A percentile compares a stretch with the other conserved stretches of the same genome.
phyloP scores from a whole-genome alignment of 768 basidiomycete genomes.

The Pleurotus sapidus region DNA sequence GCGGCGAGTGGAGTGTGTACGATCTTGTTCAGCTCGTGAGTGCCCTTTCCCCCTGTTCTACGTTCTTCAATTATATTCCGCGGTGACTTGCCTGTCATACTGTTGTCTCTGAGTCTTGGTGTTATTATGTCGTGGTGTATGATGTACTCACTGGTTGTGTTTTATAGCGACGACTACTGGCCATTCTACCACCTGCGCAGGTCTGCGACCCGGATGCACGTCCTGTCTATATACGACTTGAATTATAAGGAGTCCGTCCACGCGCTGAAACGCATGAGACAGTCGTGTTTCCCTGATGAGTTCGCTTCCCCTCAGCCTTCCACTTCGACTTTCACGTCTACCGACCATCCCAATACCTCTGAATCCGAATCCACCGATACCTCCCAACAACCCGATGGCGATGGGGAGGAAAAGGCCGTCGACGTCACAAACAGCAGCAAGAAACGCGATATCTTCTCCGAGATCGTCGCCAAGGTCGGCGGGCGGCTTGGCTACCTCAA shows the following conservation, averaged over 20 bases:
- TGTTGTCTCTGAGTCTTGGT: conserved; percentile 5
- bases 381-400: too few species aligned
- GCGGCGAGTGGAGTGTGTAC: conserved; percentile 71
- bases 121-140: too few species aligned
- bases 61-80: too few species aligned
- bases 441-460: conserved; percentile 6
- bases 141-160: too few species aligned
- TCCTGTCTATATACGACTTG: conserved; percentile 74
- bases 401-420: too few species aligned
- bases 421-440: too few species aligned
- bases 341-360: not conserved
- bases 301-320: conserved; percentile 17
- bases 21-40: conserved; percentile 75
- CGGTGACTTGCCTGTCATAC: too few species aligned
- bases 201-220: conserved; percentile 21
- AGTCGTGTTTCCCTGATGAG: not conserved
- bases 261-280: conserved; percentile 54
- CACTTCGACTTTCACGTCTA: not conserved
- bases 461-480: conserved; percentile 64
- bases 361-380: too few species aligned
- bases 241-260: conserved; percentile 51
- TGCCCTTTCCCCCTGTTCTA: conserved; percentile 1
- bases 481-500: conserved; percentile 79
- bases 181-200: conserved; percentile 66
- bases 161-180: conserved; percentile 70